Percentiles rank a stretch among this genome's conserved stretches.
Evolutionary conservation across 805 yeast genomes (phyloP).

Genomic region (Starmerella kuoi): DNA sequence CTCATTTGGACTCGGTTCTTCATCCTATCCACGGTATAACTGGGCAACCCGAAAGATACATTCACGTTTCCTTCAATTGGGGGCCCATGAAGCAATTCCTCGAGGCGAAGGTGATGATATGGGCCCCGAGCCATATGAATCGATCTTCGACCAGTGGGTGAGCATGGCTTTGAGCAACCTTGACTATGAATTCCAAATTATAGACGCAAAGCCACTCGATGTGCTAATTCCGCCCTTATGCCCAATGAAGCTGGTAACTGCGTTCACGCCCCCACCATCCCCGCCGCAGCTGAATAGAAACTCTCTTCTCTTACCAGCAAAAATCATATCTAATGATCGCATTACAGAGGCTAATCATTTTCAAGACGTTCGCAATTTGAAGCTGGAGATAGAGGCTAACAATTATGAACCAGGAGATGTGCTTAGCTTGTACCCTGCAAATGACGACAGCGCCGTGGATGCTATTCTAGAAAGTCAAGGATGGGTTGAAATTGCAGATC

Average conservation of each 20-base stretch:
- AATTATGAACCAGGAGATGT: constrained; percentile 69
- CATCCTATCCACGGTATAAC: constrained; percentile 79
- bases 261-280: background rate
- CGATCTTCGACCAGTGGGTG: constrained; percentile 67
- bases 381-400: constrained; percentile 4
- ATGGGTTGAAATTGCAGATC: constrained; percentile 59
- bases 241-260: background rate
- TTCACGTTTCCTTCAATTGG: constrained; percentile 63
- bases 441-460: constrained; percentile 52
- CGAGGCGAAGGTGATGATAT: constrained; percentile 87
- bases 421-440: constrained; percentile 60
- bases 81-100: constrained; percentile 57
- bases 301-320: constrained; percentile 30
- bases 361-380: constrained; percentile 75
- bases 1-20: constrained; percentile 86
- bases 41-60: constrained; percentile 80
- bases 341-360: constrained; percentile 64
- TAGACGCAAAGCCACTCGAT: background rate
- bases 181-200: constrained; percentile 13
- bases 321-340: constrained; percentile 40
- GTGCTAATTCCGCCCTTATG: constrained; percentile 16
- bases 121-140: constrained; percentile 58
- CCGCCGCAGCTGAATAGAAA: background rate
- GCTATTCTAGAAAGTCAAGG: constrained; percentile 53
- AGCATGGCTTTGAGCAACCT: constrained; percentile 17